Evolutionary conservation across 495 filamentous ascomycete species (phyloP), one percentile per base, ranked within the genome.

Genomic region (Delitschia confertaspora): DNA sequence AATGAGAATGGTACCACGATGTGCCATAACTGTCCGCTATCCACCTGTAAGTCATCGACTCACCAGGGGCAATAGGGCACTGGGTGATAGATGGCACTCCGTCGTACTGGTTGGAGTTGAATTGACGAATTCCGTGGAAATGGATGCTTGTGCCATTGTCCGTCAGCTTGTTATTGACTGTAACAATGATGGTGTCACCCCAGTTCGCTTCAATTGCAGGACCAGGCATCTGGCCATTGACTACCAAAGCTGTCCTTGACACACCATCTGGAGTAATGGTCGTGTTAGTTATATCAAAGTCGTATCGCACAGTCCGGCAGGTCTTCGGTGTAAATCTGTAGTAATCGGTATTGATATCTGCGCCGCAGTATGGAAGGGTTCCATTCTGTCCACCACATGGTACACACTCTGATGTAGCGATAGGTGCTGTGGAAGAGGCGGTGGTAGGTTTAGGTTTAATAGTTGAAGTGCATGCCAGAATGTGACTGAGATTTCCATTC

Each of bases 91-190:
- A 60, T 10, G 58, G 51, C 13, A 70, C 67, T 23, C 69, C 68
- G 47, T 72, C 69, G 26, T 53, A 49, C 11, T 64, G 57, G 48
- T 66, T 73, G 4, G 62, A 71, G 53, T 68, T 37, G 23, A 61
- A 49, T 41, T 76, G 73, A 6, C 72, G 64, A 14, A 74, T 56
- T 6, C 73, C 70, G 47, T 76, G 68, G 36, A 61, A 74, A 47
- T 74, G 71, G 20, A 76, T 62, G 17, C 55, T 64, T 5, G 69
- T 73, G 8, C 66, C 66, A 35, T 69, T 69, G 38, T 49, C 40
- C 9, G 38, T 20, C 19, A 66, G 26, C 4, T 42, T 35, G 48
- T 66, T 66, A 26, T 38, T 58, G 6, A 66, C 51, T 3, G 43
- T 39, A 10, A 66, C 52, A 22, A 56, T 45, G 22, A 66, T 44